Evolutionary conservation across 768 basidiomycete species (phyloP), one percentile per base, ranked within the genome.

Genomic region (Amanita subjunquillea): DNA sequence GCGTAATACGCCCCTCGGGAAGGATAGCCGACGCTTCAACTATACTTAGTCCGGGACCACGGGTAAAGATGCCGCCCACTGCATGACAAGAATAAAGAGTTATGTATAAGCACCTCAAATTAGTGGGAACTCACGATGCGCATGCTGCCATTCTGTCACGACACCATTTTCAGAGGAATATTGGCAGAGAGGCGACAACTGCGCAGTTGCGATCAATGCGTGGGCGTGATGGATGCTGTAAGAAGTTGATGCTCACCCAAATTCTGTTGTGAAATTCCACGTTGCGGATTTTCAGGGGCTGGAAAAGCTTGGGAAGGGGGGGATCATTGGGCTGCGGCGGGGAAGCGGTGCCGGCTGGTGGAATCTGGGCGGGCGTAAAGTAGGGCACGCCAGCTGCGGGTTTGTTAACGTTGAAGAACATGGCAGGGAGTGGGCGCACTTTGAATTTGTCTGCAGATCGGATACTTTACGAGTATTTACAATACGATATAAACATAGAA

Each of bases 21-120:
- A 69, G 58, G n/a, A 86, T 77, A 7, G 80, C 78, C 0, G 81
- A 79, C 1, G 85, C 85, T 65, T 91, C 87, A 22, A 85, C 66
- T 41, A 80, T 69, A 51, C 82, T 72, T 1, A 80, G 66, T 0
- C 80, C 83, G 0, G 84, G 77, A 3, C 71, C 71, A 12, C 79
- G 76, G 4, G 69, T 72, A 45, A 77, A 59, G 48, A 82, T 78
- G 2, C 76, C 76, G 0, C 76, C 75, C 42, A 80, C 79, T 41
- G 8, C 32, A 25, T 36, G 41, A 27, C 27, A 25, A 53, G 50
- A 20, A 20, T 17, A 55, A 51, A 20, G 3, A 25, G 60, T 55
- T 51, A 27, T 62, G 62, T 54, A 45, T 61, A 60, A 49, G 41
- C 6, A 60, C 63, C 12, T 63, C 12, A 13, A 34, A 34, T 23